phyloP scores from a whole-genome alignment of 1,284 basidiomycete genomes.

The Laetiporus sulphureus region DNA sequence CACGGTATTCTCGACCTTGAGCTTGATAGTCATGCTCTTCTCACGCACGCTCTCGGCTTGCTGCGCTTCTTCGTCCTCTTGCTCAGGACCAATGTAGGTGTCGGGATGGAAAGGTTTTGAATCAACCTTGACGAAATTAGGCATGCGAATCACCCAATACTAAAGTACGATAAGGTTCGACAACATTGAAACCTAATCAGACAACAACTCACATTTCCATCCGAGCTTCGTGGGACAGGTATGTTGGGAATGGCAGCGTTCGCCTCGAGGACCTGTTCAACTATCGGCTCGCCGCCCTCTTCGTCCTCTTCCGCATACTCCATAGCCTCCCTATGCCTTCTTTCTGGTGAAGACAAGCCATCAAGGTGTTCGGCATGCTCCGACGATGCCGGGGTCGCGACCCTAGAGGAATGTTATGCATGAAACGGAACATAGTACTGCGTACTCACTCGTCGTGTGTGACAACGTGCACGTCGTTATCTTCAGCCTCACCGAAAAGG shows the following conservation, averaged over 20 bases:
- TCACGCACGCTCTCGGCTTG: constrained; percentile 54
- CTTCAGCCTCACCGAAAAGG: constrained; percentile 59
- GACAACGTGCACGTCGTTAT: constrained; percentile 49
- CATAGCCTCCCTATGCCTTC: constrained; percentile 58
- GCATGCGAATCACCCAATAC: constrained; percentile 81
- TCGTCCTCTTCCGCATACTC: constrained; percentile 76
- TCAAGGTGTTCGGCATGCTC: constrained; percentile 47
- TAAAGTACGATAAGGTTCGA: constrained; percentile 23
- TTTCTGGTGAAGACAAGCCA: constrained; percentile 61
- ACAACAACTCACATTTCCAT: constrained; percentile 42
- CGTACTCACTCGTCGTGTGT: constrained; percentile 28
- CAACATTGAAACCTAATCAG: background rate
- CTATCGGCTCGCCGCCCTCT: constrained; percentile 52
- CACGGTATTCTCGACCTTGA: constrained; percentile 87
- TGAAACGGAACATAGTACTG: background rate
- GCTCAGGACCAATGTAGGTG: constrained; percentile 74
- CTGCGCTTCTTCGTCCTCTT: constrained; percentile 59
- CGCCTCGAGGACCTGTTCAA: constrained; percentile 57
- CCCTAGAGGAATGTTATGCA: constrained; percentile 7
- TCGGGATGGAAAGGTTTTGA: constrained; percentile 78
- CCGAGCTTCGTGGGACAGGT: constrained; percentile 32
- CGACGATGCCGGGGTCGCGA: constrained; percentile 34
- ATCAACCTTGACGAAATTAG: constrained; percentile 79
- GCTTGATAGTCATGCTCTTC: constrained; percentile 72
- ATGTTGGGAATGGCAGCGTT: constrained; percentile 73